Percentiles rank a stretch among this genome's conserved stretches.
Evolutionary conservation across 2,329 filamentous ascomycete genomes (phyloP).

Genomic region (Cladorrhinum sp.): DNA sequence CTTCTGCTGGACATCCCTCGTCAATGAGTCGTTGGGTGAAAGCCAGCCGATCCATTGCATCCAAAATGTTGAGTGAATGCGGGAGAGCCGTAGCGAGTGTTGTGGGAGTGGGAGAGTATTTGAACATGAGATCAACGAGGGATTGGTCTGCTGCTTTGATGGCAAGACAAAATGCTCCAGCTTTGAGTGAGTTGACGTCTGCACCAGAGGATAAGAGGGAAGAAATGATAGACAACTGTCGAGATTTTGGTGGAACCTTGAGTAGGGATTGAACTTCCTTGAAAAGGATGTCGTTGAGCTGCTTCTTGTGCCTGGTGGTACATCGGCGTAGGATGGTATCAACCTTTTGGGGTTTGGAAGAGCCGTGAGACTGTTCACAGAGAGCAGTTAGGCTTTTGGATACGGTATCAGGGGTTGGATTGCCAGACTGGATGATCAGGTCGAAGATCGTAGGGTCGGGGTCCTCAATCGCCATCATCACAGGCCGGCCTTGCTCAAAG

Average conservation of each 20-base stretch:
- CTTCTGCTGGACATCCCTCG: conserved; percentile 45
- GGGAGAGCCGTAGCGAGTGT: conserved; percentile 51
- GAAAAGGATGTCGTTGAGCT: conserved; percentile 45
- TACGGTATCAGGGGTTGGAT: conserved; percentile 44
- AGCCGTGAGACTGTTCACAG: conserved; percentile 41
- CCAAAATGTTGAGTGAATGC: conserved; percentile 49
- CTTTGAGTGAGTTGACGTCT: conserved; percentile 53
- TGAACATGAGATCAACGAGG: conserved; percentile 50
- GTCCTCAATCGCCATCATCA: conserved; percentile 40
- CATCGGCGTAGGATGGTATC: conserved; percentile 42
- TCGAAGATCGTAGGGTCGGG: conserved; percentile 49
- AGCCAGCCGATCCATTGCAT: conserved; percentile 49
- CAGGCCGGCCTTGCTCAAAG: conserved; percentile 41
- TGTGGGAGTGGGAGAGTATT: conserved; percentile 37
- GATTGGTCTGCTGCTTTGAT: conserved; percentile 45
- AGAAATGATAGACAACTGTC: conserved; percentile 44
- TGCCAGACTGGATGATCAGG: conserved; percentile 45
- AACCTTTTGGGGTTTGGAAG: conserved; percentile 49
- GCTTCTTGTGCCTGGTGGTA: conserved; percentile 39
- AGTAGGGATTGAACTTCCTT: conserved; percentile 50
- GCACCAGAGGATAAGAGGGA: conserved; percentile 50
- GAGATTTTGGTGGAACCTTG: conserved; percentile 36
- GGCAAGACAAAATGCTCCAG: conserved; percentile 49
- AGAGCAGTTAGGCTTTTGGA: conserved; percentile 43
- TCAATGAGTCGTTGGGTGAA: conserved; percentile 51